Conservation (phyloP, 139 green algal species). For the Zygnema cylindricum region DNA sequence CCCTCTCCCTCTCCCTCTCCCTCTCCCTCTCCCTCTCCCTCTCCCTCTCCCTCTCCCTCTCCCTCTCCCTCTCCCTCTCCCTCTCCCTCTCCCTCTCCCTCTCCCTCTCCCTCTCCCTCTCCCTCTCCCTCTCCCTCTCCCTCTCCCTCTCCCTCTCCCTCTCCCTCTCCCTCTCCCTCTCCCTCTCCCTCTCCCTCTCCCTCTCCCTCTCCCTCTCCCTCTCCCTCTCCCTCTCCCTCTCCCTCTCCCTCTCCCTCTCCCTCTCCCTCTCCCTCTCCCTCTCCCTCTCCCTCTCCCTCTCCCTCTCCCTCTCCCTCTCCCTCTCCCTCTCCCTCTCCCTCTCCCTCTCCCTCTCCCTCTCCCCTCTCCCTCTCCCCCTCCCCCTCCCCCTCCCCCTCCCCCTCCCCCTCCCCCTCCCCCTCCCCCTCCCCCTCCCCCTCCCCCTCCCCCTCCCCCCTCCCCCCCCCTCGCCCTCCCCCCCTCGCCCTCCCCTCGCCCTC, state of each 20-base stretch:
- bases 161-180: background rate
- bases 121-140: background rate
- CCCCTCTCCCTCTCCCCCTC: too few species aligned
- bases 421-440: too few species aligned
- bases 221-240: background rate
- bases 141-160: background rate
- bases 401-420: too few species aligned
- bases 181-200: conserved; percentile 10
- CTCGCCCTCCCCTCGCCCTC: too few species aligned
- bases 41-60: background rate
- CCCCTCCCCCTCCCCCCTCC: too few species aligned
- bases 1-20: background rate
- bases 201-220: background rate
- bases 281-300: background rate
- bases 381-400: too few species aligned
- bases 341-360: too few species aligned
- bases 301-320: background rate
- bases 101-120: background rate
- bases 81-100: background rate
- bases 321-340: background rate
- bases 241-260: background rate
- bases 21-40: background rate
- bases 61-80: background rate
- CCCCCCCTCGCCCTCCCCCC: too few species aligned
- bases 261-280: background rate